Base-by-base conservation (phyloP, 1,139 yeast species). In the Geotrichum reessii region DNA sequence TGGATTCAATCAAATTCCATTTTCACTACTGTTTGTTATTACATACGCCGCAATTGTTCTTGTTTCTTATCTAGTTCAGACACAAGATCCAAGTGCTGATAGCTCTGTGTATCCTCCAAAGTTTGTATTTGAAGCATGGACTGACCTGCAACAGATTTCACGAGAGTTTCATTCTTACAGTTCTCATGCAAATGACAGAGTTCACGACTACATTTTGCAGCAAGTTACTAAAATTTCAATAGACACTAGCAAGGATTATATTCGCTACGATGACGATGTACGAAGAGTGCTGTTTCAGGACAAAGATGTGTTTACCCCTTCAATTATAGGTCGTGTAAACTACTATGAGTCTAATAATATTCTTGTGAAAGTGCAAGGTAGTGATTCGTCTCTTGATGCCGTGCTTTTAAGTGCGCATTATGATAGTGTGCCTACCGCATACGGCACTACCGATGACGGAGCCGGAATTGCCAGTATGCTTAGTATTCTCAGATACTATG, bases 361-460 rank as follows among this genome's bases (percentile, higher is more conserved):
- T 33, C 66, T 88, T 58, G 96, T 85, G 2, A 83, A 86, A 67
- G 73, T 91, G 44, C 79, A 84, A 64, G 97, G 97, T 25, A 71
- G 77, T 11, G 74, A 85, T 59, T 71, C 79, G 0, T 65, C 74
- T 0, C 73, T 86, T 53, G 86, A 86, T 0, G 95, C 91, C 0
- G 73, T 90, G 3, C 74, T 92, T 53, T 69, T 92, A 3, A 86
- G 95, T 64, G 92, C 97, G 2, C 97, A 92, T 73, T 92, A 76
- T 68, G 97, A 92, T 73, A 84, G 95, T 8, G 97, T 91, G 2
- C 95, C 97, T 17, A 82, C 95, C 2, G 85, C 92, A 14, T 83
- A 77, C 67, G 97, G 98, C 31, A 84, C 95, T 4, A 91, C 97
- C 6, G 98, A 92, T 71, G 97, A 89, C 69, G 97, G 97, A 0